Evolutionary conservation across 192 early-diverging fungal species (phyloP).

Genomic region (Coemansia sp.): DNA sequence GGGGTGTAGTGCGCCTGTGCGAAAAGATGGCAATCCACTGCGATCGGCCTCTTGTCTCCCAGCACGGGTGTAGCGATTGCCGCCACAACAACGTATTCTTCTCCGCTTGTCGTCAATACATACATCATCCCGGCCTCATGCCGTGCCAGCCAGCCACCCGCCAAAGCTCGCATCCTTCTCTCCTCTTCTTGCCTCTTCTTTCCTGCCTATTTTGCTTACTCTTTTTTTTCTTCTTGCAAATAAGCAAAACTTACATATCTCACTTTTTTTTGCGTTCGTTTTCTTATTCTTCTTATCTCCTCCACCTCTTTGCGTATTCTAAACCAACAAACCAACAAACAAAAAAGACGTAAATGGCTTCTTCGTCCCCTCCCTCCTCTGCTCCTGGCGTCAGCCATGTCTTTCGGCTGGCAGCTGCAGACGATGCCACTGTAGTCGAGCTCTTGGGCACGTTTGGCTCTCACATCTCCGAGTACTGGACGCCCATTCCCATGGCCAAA

Average conservation of each 20-base stretch:
- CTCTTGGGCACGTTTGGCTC: conserved; percentile 49
- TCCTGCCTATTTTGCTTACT: neutral
- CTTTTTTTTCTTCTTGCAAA: neutral
- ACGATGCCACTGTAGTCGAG: conserved; percentile 27
- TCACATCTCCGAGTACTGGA: conserved; percentile 23
- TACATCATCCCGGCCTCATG: neutral
- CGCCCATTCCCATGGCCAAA: conserved; percentile 39
- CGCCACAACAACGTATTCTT: conserved; percentile 13
- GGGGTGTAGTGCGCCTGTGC: too few relatives aligned
- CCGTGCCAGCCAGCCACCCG: neutral
- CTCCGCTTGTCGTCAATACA: neutral
- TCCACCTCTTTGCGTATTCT: conserved; percentile 1
- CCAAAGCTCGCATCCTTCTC: neutral
- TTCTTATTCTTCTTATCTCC: neutral
- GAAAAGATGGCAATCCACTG: conserved; percentile 1
- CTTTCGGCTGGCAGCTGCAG: conserved; percentile 22
- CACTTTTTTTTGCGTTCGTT: neutral
- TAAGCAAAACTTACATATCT: too few relatives aligned
- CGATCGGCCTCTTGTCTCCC: conserved; percentile 1
- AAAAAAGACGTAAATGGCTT: conserved; percentile 1
- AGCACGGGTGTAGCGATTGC: neutral
- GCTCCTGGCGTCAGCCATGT: conserved; percentile 15
- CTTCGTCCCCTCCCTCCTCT: neutral
- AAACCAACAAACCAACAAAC: neutral
- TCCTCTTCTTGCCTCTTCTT: neutral